These are phyloP conservation scores for Rhododendron simsii DNA, from an alignment of 148 eudicot genomes.

Conservation along the genomic window DNA sequence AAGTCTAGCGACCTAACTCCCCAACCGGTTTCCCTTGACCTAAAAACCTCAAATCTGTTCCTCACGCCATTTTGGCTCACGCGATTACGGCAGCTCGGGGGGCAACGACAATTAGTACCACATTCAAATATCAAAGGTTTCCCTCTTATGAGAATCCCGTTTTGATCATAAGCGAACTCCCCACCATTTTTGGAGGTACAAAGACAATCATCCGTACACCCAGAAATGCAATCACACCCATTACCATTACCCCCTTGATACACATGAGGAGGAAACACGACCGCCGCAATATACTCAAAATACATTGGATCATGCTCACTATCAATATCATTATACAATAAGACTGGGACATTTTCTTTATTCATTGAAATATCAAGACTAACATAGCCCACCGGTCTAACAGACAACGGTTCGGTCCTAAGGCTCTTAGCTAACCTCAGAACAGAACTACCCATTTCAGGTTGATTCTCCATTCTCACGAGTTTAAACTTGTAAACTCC, in stretches of 20 bases:
- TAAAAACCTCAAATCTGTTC: constrained; percentile 72
- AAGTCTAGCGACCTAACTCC: constrained; percentile 81
- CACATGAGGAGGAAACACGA: constrained; percentile 65
- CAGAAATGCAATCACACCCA: constrained; percentile 65
- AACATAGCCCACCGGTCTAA: constrained; percentile 60
- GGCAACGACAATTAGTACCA: constrained; percentile 65
- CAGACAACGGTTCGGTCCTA: constrained; percentile 48
- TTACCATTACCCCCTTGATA: constrained; percentile 31
- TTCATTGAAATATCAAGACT: constrained; percentile 68
- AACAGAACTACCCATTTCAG: constrained; percentile 79
- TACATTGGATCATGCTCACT: constrained; percentile 51
- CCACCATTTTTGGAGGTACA: constrained; percentile 81
- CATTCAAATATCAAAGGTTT: constrained; percentile 88
- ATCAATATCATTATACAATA: constrained; percentile 77
- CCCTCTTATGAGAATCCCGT: constrained; percentile 73
- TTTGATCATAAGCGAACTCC: constrained; percentile 66
- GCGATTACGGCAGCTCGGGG: constrained; percentile 74
- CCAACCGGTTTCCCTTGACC: constrained; percentile 83
- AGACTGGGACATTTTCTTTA: constrained; percentile 59
- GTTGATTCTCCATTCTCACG: constrained; percentile 62
- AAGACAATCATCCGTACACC: constrained; percentile 54
- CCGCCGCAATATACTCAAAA: constrained; percentile 54
- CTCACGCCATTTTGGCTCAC: constrained; percentile 77
- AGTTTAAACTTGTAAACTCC: constrained; percentile 88
- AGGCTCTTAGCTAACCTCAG: constrained; percentile 54